Base-by-base conservation (phyloP, 2,329 filamentous ascomycete genomes). In the Fusarium denticulatum region DNA sequence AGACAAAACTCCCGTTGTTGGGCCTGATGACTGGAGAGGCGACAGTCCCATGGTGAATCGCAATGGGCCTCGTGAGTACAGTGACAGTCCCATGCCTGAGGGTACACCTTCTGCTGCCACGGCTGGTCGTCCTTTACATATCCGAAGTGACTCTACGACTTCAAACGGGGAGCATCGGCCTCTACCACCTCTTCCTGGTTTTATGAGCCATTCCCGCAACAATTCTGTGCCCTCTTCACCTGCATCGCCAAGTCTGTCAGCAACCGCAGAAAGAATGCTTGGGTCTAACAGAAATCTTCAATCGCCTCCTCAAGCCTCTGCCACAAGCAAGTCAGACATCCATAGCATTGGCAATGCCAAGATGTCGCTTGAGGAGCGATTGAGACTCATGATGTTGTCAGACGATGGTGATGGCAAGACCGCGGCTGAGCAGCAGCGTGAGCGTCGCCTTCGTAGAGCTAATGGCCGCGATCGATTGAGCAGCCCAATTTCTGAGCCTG, bases 1-100 rank as follows among this genome's bases (percentile, higher is more conserved):
- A 10, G 94, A 97, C 79, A 98, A 98, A 86, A 98, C 96, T 2
- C 96, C 96, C 0, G 96, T 99, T 16, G 96, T 99, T n/a, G 90
- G 97, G 28, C 96, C 96, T 2, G 96, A 98, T 78, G 95, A 98
- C 80, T 99, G 96, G 96, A 91, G 93, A 72, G 93, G 95, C 84
- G 84, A 94, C 84, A 80, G 91, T 86, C 77, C 90, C 13, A 76
- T 82, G 60, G 76, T 80, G n/a, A 75, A 76, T 34, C 78, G 77
- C 22, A 72, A 67, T 28, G 67, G 70, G 6, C 75, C 77, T 10
- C 76, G 77, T 22, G 75, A 80, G 3, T 96, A 93, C 76, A 91
- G 92, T 46, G 89, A 87, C 67, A 94, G 91, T 78, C 92, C 93
- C 3, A 90, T 89, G 84, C 90, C 91, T 12, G 89, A 90, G 49